phyloP scores from a whole-genome alignment of 2,329 filamentous ascomycete species.

The Colletotrichum sp. region DNA sequence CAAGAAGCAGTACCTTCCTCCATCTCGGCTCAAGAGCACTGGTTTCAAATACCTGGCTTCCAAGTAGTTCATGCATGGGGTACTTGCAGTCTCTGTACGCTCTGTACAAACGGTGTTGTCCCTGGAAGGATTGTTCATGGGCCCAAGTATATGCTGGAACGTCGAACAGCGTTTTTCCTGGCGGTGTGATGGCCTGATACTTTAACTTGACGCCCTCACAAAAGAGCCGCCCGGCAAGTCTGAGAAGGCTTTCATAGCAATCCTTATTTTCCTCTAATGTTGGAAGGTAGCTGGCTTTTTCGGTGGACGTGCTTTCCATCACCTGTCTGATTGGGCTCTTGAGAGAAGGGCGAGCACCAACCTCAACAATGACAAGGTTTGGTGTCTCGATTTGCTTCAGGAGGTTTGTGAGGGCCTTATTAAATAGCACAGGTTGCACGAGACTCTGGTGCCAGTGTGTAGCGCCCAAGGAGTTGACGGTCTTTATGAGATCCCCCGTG shows the following conservation, averaged over 20 bases:
- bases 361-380: constrained; percentile 19
- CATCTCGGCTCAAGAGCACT: neutral
- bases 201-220: neutral
- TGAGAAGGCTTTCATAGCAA: neutral
- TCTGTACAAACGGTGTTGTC: neutral
- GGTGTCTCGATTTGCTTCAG: neutral
- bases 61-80: neutral
- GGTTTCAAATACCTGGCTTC: neutral
- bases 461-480: neutral
- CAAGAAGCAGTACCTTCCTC: neutral
- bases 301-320: neutral
- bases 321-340: constrained; percentile 22
- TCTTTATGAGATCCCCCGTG: neutral
- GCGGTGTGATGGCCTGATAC: constrained; percentile 8
- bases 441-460: constrained; percentile 51
- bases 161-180: neutral
- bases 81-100: neutral
- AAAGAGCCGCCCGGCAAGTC: neutral
- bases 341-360: constrained; percentile 25
- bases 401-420: constrained; percentile 26
- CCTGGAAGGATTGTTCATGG: neutral
- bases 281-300: neutral
- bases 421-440: constrained; percentile 45
- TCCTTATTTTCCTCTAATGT: neutral
- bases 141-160: neutral